phyloP scores from a whole-genome alignment of 805 yeast genomes.

The Ogataea ganodermae region DNA sequence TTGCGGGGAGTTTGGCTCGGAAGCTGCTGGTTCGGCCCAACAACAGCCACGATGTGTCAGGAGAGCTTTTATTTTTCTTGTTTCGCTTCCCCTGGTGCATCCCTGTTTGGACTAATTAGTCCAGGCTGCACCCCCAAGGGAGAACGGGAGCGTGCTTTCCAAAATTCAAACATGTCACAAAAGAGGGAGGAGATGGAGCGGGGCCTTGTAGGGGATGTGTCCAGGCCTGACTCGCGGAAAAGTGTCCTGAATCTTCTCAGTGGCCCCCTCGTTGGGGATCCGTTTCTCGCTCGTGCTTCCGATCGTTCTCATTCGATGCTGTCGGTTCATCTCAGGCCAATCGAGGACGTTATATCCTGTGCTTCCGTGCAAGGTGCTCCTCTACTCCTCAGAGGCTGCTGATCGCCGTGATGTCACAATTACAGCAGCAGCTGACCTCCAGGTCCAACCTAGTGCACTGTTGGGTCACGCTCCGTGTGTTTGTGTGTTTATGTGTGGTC shows the following conservation, averaged over 20 bases:
- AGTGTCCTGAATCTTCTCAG: not conserved
- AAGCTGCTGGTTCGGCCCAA: no score
- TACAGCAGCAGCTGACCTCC: no score
- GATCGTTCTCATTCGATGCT: not conserved
- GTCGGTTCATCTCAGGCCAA: not conserved
- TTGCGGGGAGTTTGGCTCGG: no score
- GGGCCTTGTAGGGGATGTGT: constrained; percentile 6
- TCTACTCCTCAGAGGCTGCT: constrained; percentile 5
- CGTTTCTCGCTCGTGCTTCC: not conserved
- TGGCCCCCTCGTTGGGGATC: constrained; percentile 17
- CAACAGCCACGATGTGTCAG: no score
- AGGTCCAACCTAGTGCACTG: no score
- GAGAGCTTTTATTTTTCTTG: no score
- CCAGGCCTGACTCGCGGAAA: not conserved
- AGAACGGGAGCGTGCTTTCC: constrained; percentile 1
- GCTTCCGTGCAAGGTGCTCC: constrained; percentile 2
- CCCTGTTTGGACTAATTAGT: not conserved
- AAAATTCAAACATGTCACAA: constrained; percentile 2
- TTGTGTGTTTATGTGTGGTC: no score
- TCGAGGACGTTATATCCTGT: not conserved
- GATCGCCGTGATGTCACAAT: no score
- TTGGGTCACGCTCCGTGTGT: no score
- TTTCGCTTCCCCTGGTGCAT: not conserved
- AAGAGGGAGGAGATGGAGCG: constrained; percentile 23
- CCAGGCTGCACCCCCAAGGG: constrained; percentile 2